phyloP scores from a whole-genome alignment of 805 yeast genomes.

The Barnettozyma botsteinii region DNA sequence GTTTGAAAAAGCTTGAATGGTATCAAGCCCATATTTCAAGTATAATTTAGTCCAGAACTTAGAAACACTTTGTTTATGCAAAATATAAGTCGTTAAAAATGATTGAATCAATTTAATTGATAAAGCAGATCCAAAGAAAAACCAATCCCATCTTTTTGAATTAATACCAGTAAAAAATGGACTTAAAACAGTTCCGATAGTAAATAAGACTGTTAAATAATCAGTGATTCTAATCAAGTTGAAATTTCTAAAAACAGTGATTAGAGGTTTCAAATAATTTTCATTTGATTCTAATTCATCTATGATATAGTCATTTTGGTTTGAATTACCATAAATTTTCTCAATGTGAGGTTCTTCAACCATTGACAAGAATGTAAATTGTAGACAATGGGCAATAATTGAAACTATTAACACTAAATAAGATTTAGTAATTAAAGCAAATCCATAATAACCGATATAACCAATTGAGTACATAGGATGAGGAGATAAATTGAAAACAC shows the following conservation, averaged over 20 bases:
- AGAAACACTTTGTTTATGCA: slow-evolving; percentile 52
- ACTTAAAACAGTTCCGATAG: slow-evolving; percentile 36
- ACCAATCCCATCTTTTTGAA: slow-evolving; percentile 27
- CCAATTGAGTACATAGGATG: slow-evolving; percentile 93
- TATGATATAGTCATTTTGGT: slow-evolving; percentile 28
- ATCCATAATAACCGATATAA: slow-evolving; percentile 80
- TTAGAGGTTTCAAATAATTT: slow-evolving; percentile 47
- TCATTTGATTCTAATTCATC: slow-evolving; percentile 33
- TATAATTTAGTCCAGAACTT: slow-evolving; percentile 62
- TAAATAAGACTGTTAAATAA: slow-evolving; percentile 39
- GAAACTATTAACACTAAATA: slow-evolving; percentile 66
- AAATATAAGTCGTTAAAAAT: slow-evolving; percentile 41
- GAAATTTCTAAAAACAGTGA: slow-evolving; percentile 53
- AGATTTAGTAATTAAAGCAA: slow-evolving; percentile 70
- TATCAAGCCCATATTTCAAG: slow-evolving; percentile 58
- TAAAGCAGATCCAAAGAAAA: slow-evolving; percentile 27
- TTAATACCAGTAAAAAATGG: slow-evolving; percentile 31
- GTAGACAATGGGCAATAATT: slow-evolving; percentile 67
- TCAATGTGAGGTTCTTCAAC: slow-evolving; percentile 88
- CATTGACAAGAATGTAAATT: slow-evolving; percentile 64
- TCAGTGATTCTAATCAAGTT: slow-evolving; percentile 61
- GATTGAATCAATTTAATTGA: slow-evolving; percentile 49
- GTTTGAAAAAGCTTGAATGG: slow-evolving; percentile 59
- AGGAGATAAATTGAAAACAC: slow-evolving; percentile 84
- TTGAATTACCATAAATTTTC: slow-evolving; percentile 55